phyloP scores from a whole-genome alignment of 208 protist species.

The Crithidia bombi region DNA sequence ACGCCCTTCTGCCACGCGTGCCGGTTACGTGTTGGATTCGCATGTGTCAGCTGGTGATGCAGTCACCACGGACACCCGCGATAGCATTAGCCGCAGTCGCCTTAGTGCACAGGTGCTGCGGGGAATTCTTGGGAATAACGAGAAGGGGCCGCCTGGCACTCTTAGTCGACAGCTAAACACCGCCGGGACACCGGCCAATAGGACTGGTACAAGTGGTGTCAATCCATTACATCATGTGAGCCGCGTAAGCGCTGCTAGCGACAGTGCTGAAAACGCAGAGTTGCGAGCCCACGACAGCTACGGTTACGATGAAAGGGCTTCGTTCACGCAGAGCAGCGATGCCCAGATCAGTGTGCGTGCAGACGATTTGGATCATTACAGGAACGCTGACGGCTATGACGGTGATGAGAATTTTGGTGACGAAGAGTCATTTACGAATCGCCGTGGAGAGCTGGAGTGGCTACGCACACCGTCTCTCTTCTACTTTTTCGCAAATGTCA shows the following conservation, averaged over 20 bases:
- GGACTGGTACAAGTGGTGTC: background rate
- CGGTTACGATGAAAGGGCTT: background rate
- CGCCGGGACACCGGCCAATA: background rate
- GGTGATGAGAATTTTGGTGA: slow-evolving; percentile 1
- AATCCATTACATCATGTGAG: slow-evolving; percentile 24
- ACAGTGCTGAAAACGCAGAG: background rate
- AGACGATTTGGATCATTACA: background rate
- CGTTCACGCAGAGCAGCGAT: slow-evolving; percentile 10
- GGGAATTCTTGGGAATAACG: slow-evolving; percentile 8
- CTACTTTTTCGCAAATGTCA: slow-evolving; percentile 65
- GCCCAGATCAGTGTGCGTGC: slow-evolving; percentile 7
- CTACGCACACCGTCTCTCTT: slow-evolving; percentile 67
- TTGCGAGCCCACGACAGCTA: slow-evolving; percentile 1
- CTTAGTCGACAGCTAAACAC: background rate
- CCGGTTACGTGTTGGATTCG: slow-evolving; percentile 6
- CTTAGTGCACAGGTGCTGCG: slow-evolving; percentile 16
- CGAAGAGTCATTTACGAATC: slow-evolving; percentile 19
- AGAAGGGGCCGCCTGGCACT: background rate
- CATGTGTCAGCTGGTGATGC: background rate
- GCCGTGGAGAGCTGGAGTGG: slow-evolving; percentile 45
- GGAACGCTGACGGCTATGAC: background rate
- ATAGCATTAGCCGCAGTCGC: slow-evolving; percentile 13
- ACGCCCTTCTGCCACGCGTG: background rate
- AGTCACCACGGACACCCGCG: slow-evolving; percentile 21
- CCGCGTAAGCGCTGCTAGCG: background rate